Base-by-base conservation (phyloP, 2,329 filamentous ascomycete genomes). In the Eurotiales sp. region DNA sequence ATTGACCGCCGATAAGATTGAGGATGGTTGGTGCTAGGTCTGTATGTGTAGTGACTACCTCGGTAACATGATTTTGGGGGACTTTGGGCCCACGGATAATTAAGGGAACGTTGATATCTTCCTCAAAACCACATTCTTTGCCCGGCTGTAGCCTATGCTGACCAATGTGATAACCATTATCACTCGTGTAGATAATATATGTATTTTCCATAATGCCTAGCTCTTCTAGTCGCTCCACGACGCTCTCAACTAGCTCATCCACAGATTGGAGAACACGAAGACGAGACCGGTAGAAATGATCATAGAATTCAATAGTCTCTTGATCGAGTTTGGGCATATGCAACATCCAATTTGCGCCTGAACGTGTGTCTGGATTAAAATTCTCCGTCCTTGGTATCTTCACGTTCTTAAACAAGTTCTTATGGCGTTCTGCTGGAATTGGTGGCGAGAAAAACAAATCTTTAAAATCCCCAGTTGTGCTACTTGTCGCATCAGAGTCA, bases 351-450 rank as follows among this genome's bases (percentile, higher is more conserved):
- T 69, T 73, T 0, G 70, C 74, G 4, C 74, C 71, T 19, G 25
- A 12, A 62, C 79, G 78, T 55, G 72, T 69, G 2, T 80, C 74
- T 0, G 85, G 84, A 57, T 89, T 89, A 66, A 88, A 89, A 61
- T 82, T 3, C 1, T 23, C 8, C 77, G 74, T 34, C 74, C 61
- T n/a, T n/a, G n/a, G n/a, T n/a, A n/a, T n/a, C n/a, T n/a, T n/a
- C n/a, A n/a, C n/a, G n/a, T n/a, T n/a, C n/a, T n/a, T n/a, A n/a
- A n/a, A n/a, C n/a, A n/a, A n/a, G n/a, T n/a, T n/a, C n/a, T n/a
- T n/a, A n/a, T n/a, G n/a, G n/a, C n/a, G n/a, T n/a, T n/a, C n/a
- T n/a, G n/a, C n/a, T n/a, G n/a, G n/a, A n/a, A n/a, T n/a, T n/a
- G n/a, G n/a, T n/a, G n/a, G n/a, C n/a, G n/a, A n/a, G n/a, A n/a